Percentiles rank a stretch among this genome's conserved stretches.
These are phyloP conservation scores for Pyrenopolyporus hunteri DNA, from an alignment of 495 filamentous ascomycete species.

Conservation along the genomic window DNA sequence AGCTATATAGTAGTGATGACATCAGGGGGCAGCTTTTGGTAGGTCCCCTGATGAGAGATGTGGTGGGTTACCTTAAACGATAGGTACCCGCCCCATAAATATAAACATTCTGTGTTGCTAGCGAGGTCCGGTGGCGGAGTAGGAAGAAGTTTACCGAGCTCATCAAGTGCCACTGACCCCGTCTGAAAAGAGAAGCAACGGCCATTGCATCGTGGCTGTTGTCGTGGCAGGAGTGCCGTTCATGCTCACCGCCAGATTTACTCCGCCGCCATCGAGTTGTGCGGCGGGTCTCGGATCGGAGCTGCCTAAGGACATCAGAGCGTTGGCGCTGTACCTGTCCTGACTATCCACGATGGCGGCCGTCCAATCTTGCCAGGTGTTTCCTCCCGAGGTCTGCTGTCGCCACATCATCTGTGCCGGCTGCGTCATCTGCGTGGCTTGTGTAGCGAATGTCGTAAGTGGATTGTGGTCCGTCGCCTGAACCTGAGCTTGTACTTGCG, in stretches of 20 bases:
- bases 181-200: conserved; percentile 39
- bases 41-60: neutral
- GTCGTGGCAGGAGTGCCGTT: conserved; percentile 29
- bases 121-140: neutral
- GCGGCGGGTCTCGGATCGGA: conserved; percentile 30
- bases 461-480: conserved; percentile 39
- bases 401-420: conserved; percentile 41
- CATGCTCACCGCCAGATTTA: conserved; percentile 31
- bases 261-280: conserved; percentile 19
- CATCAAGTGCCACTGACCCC: conserved; percentile 39
- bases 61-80: neutral
- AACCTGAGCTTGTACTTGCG: conserved; percentile 37
- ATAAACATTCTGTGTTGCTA: neutral
- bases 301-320: conserved; percentile 49
- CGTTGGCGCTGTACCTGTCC: conserved; percentile 52
- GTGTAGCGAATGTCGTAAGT: conserved; percentile 37
- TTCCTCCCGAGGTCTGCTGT: conserved; percentile 42
- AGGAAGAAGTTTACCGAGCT: neutral
- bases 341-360: conserved; percentile 54
- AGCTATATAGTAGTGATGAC: neutral
- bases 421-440: conserved; percentile 38
- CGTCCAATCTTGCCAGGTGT: conserved; percentile 57
- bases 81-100: neutral
- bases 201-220: conserved; percentile 38
- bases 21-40: neutral